Conservation (phyloP, 345 rosid genomes). For the Excoecaria agallocha region DNA sequence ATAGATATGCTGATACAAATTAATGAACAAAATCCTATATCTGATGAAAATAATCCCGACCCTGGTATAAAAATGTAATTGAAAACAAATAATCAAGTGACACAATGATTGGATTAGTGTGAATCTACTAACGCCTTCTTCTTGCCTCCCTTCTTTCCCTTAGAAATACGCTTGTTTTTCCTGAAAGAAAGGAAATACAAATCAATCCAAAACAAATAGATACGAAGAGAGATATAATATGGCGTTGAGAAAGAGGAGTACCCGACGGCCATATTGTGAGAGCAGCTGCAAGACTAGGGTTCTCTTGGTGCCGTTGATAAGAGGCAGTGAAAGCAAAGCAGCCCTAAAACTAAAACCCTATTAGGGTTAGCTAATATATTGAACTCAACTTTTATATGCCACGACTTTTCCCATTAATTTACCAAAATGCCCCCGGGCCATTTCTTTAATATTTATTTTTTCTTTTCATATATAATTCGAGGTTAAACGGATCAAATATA, state of each 20-base stretch:
- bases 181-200: conserved; percentile 16
- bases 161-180: conserved; percentile 57
- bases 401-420: background rate
- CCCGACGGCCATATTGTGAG: conserved; percentile 44
- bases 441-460: background rate
- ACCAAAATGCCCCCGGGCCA: background rate
- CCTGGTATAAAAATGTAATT: background rate
- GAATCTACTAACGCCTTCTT: conserved; percentile 49
- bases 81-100: background rate
- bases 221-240: background rate
- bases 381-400: background rate
- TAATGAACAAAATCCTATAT: background rate
- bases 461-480: background rate
- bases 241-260: background rate
- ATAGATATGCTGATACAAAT: background rate
- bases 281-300: conserved; percentile 7
- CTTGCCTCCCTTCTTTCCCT: conserved; percentile 58
- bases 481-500: too few relatives aligned
- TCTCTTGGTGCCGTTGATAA: background rate
- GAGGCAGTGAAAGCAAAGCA: background rate
- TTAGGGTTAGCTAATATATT: conserved; percentile 5
- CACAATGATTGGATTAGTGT: background rate
- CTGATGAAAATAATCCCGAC: background rate
- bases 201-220: background rate
- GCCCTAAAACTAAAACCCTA: background rate